Conservation (phyloP, 2,329 filamentous ascomycete species). For the Ophiocordyceps australis region DNA sequence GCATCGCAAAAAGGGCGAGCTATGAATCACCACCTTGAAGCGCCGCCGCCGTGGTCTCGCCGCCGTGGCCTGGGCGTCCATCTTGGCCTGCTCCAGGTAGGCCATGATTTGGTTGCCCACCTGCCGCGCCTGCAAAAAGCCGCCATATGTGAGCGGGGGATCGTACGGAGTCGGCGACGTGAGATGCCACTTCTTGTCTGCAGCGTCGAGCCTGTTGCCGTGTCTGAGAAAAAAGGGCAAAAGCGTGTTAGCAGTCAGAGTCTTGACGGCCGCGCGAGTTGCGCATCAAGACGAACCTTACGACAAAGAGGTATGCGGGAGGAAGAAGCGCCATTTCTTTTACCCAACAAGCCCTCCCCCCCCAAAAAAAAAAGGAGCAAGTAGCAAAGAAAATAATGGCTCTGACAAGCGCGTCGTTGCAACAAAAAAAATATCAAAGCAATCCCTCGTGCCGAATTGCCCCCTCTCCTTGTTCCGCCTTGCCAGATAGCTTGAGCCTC, state of each 20-base stretch:
- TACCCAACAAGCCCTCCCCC: no score
- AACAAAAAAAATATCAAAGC: no score
- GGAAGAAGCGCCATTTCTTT: no score
- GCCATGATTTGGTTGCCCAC: conserved; percentile 72
- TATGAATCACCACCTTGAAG: conserved; percentile 73
- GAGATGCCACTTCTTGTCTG: conserved; percentile 89
- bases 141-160: conserved; percentile 83
- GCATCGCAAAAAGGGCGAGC: conserved; percentile 85
- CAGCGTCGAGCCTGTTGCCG: conserved; percentile 82
- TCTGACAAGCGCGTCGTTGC: no score
- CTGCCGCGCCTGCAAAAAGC: conserved; percentile 73
- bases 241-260: background rate
- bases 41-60: conserved; percentile 27
- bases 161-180: conserved; percentile 90
- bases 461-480: no score
- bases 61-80: conserved; percentile 17
- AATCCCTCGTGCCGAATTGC: no score
- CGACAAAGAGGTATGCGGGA: conserved; percentile 23
- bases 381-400: no score
- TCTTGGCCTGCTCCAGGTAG: conserved; percentile 38
- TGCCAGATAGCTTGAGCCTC: no score
- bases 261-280: background rate
- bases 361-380: no score
- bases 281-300: conserved; percentile 16
- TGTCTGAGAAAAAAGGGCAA: no score